A percentile compares a stretch with the other conserved stretches of the same genome.
These are phyloP conservation scores for Epichloe scottii DNA, from an alignment of 2,329 filamentous ascomycete genomes.

Conservation along the genomic window DNA sequence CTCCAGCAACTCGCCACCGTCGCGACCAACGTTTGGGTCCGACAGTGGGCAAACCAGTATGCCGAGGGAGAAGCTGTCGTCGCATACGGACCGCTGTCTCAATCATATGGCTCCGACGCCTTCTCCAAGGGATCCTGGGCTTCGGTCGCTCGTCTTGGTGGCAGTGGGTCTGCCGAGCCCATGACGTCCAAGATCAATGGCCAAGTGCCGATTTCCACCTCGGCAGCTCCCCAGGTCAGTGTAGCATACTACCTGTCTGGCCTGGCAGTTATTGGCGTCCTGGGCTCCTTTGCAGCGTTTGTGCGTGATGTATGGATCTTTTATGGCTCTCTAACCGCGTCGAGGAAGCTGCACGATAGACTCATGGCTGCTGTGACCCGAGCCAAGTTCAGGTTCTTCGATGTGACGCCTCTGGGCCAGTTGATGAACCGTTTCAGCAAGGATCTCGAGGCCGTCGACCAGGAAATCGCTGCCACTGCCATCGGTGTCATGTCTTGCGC, in stretches of 20 bases:
- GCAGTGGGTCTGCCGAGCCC: conserved; percentile 12
- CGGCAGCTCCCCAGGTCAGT: conserved; percentile 48
- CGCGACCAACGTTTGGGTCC: conserved; percentile 87
- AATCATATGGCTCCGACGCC: conserved; percentile 14
- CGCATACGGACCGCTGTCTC: conserved; percentile 10
- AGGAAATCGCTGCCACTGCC: conserved; percentile 87
- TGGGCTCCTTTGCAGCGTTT: conserved; percentile 71
- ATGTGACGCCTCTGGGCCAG: conserved; percentile 87
- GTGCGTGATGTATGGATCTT: conserved; percentile 81
- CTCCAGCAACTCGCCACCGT: conserved; percentile 77
- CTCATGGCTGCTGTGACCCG: conserved; percentile 70
- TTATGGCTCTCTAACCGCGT: conserved; percentile 80
- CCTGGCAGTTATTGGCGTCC: conserved; percentile 67
- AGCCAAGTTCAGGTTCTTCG: conserved; percentile 95
- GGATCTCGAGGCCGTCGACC: conserved; percentile 87
- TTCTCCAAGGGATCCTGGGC: conserved; percentile 21
- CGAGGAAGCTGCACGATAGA: conserved; percentile 66
- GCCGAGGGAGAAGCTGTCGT: conserved; percentile 24
- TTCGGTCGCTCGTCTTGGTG: conserved; percentile 23
- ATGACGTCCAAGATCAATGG: conserved; percentile 3
- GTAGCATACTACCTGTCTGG: conserved; percentile 72
- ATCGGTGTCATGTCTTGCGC: conserved; percentile 59
- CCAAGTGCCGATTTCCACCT: conserved; percentile 10
- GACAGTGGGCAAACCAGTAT: conserved; percentile 90
- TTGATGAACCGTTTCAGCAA: conserved; percentile 99